Evolutionary conservation across 345 rosid genomes (phyloP), one percentile per base, ranked within the genome.

Genomic region (Boechera stricta): DNA sequence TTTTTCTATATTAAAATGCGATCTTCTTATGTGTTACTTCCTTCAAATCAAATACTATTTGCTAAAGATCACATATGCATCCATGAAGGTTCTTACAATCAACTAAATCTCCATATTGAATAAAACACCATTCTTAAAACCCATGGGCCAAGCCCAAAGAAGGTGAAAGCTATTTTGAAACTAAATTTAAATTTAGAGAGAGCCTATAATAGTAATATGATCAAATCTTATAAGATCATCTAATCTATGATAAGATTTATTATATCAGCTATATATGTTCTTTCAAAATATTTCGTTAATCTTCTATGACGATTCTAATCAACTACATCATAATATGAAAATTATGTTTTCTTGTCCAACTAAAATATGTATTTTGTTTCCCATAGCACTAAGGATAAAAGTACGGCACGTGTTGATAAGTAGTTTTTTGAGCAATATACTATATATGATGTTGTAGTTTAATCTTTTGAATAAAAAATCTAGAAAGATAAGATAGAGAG

Each of bases 81-180:
- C 24, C 52, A 26, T 64, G 67, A 21, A 63, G 13, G 52, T 28
- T 24, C 21, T 63, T 16, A 16, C 52, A 42, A 12, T 12, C 18
- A 63, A 26, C 15, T 39, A 24, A 28, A 26, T 13, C 3, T 35
- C 64, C 45, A 59, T 18, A 9, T 5, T 59, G 64, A 10, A 35
- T 9, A 18, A 36, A 59, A 18, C n/a, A 18, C 47, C 9, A 5
- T 36, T 4, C 41, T 33, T 11, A 58, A 60, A 36, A 24, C 67
- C 26, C 53, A 64, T 28, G 68, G 51, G 68, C 68, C 52, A 42
- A 63, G 7, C 21, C 52, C 45, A 26, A 62, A 62, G 18, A 41
- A 41, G 51, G 15, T 62, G 45, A 16, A 60, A 36, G 45, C 29
- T 60, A n/a, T 33, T 58, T n/a, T 21, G 5, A 39, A 8, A 10